A percentile compares a stretch with the other conserved stretches of the same genome.
These are phyloP conservation scores for Monilinia fructigena DNA, from an alignment of 2,329 filamentous ascomycete species.

Conservation along the genomic window DNA sequence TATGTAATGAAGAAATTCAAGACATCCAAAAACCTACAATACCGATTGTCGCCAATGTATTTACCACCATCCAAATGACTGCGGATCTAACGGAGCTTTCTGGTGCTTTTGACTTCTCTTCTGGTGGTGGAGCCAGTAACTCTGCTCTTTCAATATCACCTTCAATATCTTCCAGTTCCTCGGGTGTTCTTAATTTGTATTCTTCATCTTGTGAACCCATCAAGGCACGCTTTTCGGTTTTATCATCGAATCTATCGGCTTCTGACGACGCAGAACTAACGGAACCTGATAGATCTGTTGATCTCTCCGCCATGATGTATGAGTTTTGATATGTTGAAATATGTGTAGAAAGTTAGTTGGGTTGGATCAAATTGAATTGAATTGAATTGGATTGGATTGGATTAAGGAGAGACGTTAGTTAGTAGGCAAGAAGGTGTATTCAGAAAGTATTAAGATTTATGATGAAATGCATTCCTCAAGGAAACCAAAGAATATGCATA, in stretches of 20 bases:
- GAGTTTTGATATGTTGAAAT: not conserved
- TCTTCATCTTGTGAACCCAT: slow-evolving; percentile 29
- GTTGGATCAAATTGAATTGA: not conserved
- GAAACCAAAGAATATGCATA: not conserved
- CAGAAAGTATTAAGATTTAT: not conserved
- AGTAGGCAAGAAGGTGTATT: not conserved
- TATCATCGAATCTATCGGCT: slow-evolving; percentile 35
- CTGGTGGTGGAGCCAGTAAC: slow-evolving; percentile 42
- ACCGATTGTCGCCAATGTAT: slow-evolving; percentile 61
- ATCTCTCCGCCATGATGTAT: slow-evolving; percentile 34
- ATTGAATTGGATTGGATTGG: not conserved
- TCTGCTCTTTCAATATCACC: slow-evolving; percentile 46
- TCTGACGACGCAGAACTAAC: slow-evolving; percentile 36
- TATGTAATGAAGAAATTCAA: not conserved
- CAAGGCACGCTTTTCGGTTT: slow-evolving; percentile 31
- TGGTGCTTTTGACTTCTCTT: slow-evolving; percentile 38
- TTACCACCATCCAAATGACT: slow-evolving; percentile 58
- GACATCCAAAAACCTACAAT: slow-evolving; percentile 50
- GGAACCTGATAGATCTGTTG: slow-evolving; percentile 32
- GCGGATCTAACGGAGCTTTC: slow-evolving; percentile 43
- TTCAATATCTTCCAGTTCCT: slow-evolving; percentile 43
- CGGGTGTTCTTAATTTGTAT: slow-evolving; percentile 34
- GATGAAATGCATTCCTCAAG: not conserved
- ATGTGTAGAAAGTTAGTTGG: not conserved
- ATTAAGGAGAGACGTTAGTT: not conserved